Evolutionary conservation across 768 basidiomycete species (phyloP).

Genomic region (Boletus sp.): DNA sequence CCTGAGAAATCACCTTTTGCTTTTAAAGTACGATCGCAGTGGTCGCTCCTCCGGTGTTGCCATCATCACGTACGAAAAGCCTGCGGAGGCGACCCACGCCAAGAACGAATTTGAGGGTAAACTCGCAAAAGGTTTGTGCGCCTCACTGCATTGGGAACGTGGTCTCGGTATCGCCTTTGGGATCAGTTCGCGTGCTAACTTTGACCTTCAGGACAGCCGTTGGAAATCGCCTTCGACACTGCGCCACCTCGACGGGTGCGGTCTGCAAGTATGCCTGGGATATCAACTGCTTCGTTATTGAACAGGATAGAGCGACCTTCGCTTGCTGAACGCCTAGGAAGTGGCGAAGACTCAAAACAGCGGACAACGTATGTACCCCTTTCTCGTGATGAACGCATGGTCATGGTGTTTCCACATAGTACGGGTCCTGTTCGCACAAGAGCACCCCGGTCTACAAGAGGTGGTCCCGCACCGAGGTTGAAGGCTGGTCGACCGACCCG

Average conservation of each 20-base stretch:
- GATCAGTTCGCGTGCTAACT: constrained; percentile 1
- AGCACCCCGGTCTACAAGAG: constrained; percentile 25
- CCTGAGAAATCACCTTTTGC: constrained; percentile 49
- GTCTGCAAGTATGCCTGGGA: constrained; percentile 42
- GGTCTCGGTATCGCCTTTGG: not conserved
- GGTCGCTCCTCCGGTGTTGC: constrained; percentile 88
- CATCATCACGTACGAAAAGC: constrained; percentile 74
- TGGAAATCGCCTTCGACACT: constrained; percentile 65
- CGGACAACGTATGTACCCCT: constrained; percentile 13
- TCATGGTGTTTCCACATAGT: constrained; percentile 11
- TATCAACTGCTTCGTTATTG: constrained; percentile 57
- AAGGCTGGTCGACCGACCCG: constrained; percentile 32
- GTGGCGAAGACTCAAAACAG: constrained; percentile 36
- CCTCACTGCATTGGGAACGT: not conserved
- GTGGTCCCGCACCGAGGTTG: constrained; percentile 11
- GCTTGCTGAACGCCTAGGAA: constrained; percentile 61
- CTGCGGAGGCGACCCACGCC: constrained; percentile 75
- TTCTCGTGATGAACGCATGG: not conserved
- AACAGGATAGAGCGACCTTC: constrained; percentile 76
- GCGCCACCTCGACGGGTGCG: constrained; percentile 45
- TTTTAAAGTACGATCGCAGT: constrained; percentile 89
- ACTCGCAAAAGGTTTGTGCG: constrained; percentile 72
- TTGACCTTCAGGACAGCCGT: constrained; percentile 65
- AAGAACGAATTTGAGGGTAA: constrained; percentile 85
- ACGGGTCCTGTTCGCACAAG: constrained; percentile 47